Conservation (phyloP, 306 rosid species). For the Inga oerstediana region DNA sequence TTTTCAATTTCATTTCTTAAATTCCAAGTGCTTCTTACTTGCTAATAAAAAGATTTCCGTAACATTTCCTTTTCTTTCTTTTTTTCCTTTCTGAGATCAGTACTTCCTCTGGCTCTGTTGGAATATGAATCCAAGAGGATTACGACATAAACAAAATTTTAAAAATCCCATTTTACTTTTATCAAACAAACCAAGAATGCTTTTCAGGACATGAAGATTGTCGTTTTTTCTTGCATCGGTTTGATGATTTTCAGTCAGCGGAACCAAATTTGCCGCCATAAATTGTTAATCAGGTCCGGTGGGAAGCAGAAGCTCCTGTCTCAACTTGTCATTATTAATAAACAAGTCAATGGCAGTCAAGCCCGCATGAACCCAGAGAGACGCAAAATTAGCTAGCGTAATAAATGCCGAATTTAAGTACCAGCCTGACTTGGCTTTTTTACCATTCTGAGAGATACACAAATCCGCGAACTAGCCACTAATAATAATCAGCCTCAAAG, state of each 20-base stretch:
- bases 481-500: slow-evolving; percentile 20
- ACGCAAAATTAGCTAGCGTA: slow-evolving; percentile 42
- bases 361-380: slow-evolving; percentile 16
- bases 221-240: background rate
- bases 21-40: background rate
- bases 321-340: background rate
- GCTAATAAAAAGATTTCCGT: background rate
- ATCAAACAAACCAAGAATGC: background rate
- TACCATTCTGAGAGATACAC: slow-evolving; percentile 1
- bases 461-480: slow-evolving; percentile 20
- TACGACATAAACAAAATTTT: background rate
- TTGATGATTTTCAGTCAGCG: background rate
- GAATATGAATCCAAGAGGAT: background rate
- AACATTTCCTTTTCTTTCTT: background rate
- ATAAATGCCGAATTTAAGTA: slow-evolving; percentile 53
- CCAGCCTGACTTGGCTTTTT: slow-evolving; percentile 9
- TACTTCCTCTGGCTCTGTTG: background rate
- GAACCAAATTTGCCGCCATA: slow-evolving; percentile 12
- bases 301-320: background rate
- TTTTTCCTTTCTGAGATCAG: background rate
- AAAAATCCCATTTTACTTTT: background rate
- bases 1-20: background rate
- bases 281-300: slow-evolving; percentile 6
- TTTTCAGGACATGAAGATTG: background rate
- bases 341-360: slow-evolving; percentile 40